Percentiles rank a stretch among this genome's conserved stretches.
phyloP scores from a whole-genome alignment of 208 protist species.

The Leishmania tarentolae region DNA sequence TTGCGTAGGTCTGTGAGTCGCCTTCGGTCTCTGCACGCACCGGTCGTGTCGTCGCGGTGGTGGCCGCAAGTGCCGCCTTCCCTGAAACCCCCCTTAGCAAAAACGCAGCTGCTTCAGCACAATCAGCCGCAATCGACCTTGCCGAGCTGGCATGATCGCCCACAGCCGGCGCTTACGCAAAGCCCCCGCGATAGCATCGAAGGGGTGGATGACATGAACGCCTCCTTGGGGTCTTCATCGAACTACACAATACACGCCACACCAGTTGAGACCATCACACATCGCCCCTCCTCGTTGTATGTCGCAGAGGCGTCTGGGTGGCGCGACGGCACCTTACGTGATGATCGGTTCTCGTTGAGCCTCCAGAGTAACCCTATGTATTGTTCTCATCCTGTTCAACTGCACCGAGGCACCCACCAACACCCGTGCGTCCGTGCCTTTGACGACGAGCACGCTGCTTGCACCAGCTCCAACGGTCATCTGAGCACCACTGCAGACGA shows the following conservation, averaged over 20 bases:
- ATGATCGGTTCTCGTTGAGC: not conserved
- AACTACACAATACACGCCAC: conserved; percentile 1
- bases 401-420: not conserved
- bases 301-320: not conserved
- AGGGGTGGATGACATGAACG: conserved; percentile 4
- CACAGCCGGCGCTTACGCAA: not conserved
- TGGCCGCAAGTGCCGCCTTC: not conserved
- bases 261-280: not conserved
- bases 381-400: not conserved
- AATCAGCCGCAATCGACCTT: not conserved
- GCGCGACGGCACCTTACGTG: not conserved
- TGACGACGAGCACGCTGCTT: not conserved
- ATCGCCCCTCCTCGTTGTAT: not conserved
- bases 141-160: not conserved
- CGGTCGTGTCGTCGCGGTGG: conserved; percentile 1
- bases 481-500: not conserved
- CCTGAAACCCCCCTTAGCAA: not conserved
- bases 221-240: not conserved
- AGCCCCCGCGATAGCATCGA: not conserved
- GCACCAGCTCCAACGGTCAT: not conserved
- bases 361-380: conserved; percentile 2
- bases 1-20: conserved; percentile 2
- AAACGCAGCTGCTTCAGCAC: not conserved
- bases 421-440: not conserved
- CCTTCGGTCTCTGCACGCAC: conserved; percentile 11